phyloP scores from a whole-genome alignment of 2,329 filamentous ascomycete genomes.

The Immersiporthe knoxdaviesiana region DNA sequence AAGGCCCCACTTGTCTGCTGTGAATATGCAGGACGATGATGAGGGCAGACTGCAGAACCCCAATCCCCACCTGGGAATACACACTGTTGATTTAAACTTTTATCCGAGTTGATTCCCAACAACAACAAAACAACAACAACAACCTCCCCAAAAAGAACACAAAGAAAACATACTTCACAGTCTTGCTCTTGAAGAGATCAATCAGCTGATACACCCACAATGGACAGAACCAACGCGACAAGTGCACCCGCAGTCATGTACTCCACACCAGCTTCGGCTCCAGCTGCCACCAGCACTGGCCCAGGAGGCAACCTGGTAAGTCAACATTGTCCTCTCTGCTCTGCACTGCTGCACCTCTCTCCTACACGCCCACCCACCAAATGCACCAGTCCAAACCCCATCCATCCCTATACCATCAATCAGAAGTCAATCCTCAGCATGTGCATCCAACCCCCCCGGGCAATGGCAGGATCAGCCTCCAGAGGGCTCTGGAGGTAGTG shows the following conservation, averaged over 20 bases:
- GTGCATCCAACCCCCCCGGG: neutral
- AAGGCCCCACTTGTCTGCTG: neutral
- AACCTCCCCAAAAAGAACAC: neutral
- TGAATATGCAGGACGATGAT: neutral
- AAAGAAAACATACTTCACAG: neutral
- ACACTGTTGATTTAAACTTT: neutral
- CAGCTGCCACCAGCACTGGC: slow-evolving; percentile 45
- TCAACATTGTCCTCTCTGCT: slow-evolving; percentile 16
- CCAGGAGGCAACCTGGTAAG: slow-evolving; percentile 45
- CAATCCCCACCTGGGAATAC: neutral
- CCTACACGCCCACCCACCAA: neutral
- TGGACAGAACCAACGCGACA: slow-evolving; percentile 30
- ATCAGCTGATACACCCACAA: slow-evolving; percentile 8
- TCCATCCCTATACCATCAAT: neutral
- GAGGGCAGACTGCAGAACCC: neutral
- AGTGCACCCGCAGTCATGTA: slow-evolving; percentile 33
- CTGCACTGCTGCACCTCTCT: neutral
- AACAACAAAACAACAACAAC: neutral
- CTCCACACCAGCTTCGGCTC: slow-evolving; percentile 39
- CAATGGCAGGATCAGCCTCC: neutral
- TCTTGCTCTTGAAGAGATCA: neutral
- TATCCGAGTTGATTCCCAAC: neutral
- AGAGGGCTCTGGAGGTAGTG: neutral
- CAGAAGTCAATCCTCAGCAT: neutral
- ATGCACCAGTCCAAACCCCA: neutral